A percentile compares a stretch with the other conserved stretches of the same genome.
Conservation (phyloP, 2,329 filamentous ascomycete species). For the Tolypocladium amazonense region DNA sequence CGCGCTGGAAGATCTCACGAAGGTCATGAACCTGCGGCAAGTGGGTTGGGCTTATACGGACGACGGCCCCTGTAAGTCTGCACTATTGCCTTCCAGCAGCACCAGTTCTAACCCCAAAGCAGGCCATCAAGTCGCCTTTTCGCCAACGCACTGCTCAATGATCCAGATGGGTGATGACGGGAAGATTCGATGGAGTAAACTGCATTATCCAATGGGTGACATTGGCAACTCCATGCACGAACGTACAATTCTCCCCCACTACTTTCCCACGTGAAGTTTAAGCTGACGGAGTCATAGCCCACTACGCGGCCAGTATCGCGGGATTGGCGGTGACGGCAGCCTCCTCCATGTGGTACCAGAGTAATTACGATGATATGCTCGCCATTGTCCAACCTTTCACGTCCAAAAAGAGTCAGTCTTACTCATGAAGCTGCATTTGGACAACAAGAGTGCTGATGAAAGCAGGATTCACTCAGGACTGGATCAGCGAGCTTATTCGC, state of each 20-base stretch:
- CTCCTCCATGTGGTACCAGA: conserved; percentile 31
- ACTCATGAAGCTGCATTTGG: background rate
- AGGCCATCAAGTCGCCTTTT: conserved; percentile 51
- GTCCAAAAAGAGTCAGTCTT: conserved; percentile 19
- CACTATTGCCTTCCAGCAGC: background rate
- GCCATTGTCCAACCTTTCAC: conserved; percentile 48
- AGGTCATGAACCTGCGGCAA: conserved; percentile 61
- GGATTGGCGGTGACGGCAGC: conserved; percentile 45
- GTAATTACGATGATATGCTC: conserved; percentile 60
- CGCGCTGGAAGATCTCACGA: conserved; percentile 51
- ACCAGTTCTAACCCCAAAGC: conserved; percentile 6
- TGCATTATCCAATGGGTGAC: conserved; percentile 39
- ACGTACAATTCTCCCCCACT: conserved; percentile 21
- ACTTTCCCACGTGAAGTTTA: background rate
- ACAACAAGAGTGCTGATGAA: conserved; percentile 7
- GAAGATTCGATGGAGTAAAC: conserved; percentile 46
- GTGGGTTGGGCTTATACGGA: conserved; percentile 65
- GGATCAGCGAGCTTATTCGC: conserved; percentile 56
- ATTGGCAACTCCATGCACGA: conserved; percentile 37
- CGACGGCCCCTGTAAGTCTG: conserved; percentile 49
- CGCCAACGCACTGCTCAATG: conserved; percentile 49
- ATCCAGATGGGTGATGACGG: conserved; percentile 48
- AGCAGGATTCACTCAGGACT: conserved; percentile 48
- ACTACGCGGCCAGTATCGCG: conserved; percentile 49
- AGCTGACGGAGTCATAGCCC: conserved; percentile 24